Conservation (phyloP, 2,329 filamentous ascomycete species). For the Ceratocystis diversiconidia region DNA sequence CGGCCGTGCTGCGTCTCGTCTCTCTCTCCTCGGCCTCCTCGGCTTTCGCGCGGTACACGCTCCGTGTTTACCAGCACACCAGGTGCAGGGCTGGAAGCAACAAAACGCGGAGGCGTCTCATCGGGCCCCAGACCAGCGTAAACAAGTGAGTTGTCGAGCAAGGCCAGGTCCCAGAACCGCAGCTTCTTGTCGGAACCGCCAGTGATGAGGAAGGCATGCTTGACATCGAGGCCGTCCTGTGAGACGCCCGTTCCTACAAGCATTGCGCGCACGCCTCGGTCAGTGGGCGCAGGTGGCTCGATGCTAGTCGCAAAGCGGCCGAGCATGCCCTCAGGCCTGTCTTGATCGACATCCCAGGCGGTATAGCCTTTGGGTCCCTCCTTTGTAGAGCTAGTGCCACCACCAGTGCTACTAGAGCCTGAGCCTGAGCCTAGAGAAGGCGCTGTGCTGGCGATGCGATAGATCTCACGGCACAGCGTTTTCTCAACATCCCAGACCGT, state of each 20-base stretch:
- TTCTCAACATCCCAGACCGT: slow-evolving; percentile 95
- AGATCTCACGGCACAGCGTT: slow-evolving; percentile 74
- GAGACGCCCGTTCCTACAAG: slow-evolving; percentile 57
- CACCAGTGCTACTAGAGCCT: too few relatives aligned
- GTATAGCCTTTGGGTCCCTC: slow-evolving; percentile 55
- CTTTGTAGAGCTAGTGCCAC: not conserved
- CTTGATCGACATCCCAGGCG: slow-evolving; percentile 79
- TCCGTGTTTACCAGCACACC: slow-evolving; percentile 55
- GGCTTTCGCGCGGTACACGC: slow-evolving; percentile 31
- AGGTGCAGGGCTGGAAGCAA: slow-evolving; percentile 45
- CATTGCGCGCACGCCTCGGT: slow-evolving; percentile 62
- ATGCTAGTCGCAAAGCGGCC: slow-evolving; percentile 66
- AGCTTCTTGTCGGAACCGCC: slow-evolving; percentile 82
- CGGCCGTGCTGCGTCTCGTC: slow-evolving; percentile 9
- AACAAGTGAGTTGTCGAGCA: slow-evolving; percentile 62
- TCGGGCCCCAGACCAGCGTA: slow-evolving; percentile 64
- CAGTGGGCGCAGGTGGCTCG: slow-evolving; percentile 36
- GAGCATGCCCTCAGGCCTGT: slow-evolving; percentile 74
- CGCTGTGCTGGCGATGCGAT: slow-evolving; percentile 40
- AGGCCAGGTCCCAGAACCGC: slow-evolving; percentile 80
- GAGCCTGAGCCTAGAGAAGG: not conserved
- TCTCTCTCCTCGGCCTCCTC: slow-evolving; percentile 21
- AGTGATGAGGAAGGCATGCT: slow-evolving; percentile 72
- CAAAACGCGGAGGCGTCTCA: slow-evolving; percentile 60
- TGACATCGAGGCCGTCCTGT: slow-evolving; percentile 55